A percentile compares a stretch with the other conserved stretches of the same genome.
Evolutionary conservation across 2,329 filamentous ascomycete species (phyloP).

Genomic region (Raffaelea arxii): DNA sequence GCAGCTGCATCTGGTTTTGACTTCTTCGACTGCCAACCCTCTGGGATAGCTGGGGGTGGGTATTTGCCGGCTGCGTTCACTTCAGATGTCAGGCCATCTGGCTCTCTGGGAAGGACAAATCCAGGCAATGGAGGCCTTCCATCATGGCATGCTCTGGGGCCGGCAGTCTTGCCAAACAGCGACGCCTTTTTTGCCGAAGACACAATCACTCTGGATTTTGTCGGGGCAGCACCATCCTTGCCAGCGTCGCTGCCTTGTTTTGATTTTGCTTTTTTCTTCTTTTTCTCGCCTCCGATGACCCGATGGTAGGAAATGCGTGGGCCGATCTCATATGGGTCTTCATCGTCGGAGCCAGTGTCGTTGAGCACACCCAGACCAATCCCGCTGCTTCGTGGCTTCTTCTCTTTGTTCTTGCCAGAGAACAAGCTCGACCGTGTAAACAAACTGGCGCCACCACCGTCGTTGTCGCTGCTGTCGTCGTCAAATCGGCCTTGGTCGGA

Average conservation of each 20-base stretch:
- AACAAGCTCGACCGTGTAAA: constrained; percentile 9
- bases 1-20: constrained; percentile 22
- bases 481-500: constrained; percentile 23
- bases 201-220: constrained; percentile 65
- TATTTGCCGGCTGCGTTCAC: constrained; percentile 36
- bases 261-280: constrained; percentile 54
- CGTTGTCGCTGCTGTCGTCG: constrained; percentile 33
- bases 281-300: constrained; percentile 71
- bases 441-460: constrained; percentile 24
- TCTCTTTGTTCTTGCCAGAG: constrained; percentile 39
- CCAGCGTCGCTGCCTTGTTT: constrained; percentile 22
- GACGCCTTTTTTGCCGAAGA: neutral
- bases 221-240: constrained; percentile 21
- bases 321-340: constrained; percentile 87
- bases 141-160: constrained; percentile 70
- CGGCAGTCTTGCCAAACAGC: constrained; percentile 53
- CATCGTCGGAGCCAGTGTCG: constrained; percentile 88
- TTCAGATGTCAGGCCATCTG: constrained; percentile 35
- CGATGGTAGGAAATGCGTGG: constrained; percentile 83
- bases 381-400: constrained; percentile 28
- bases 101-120: constrained; percentile 58
- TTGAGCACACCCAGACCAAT: constrained; percentile 87
- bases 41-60: constrained; percentile 56
- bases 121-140: constrained; percentile 70
- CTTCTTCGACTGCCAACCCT: constrained; percentile 63